These are phyloP conservation scores for Aspergillus avenaceus DNA, from an alignment of 495 filamentous ascomycete genomes.

Conservation along the genomic window DNA sequence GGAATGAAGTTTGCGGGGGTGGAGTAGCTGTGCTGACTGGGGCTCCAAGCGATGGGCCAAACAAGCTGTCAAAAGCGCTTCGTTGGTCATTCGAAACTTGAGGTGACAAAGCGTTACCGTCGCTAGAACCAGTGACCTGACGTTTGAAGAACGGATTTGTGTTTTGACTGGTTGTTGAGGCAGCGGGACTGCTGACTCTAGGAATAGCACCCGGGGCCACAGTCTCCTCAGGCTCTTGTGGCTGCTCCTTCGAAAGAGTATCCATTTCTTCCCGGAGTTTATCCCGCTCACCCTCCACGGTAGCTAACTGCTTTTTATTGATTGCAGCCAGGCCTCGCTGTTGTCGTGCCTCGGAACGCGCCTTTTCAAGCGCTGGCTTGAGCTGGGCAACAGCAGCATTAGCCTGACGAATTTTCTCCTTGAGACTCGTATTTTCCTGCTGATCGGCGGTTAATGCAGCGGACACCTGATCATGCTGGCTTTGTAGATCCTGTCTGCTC, in stretches of 20 bases:
- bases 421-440: slow-evolving; percentile 78
- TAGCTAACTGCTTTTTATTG: slow-evolving; percentile 94
- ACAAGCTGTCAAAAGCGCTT: slow-evolving; percentile 82
- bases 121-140: slow-evolving; percentile 57
- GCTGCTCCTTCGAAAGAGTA: slow-evolving; percentile 54
- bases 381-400: slow-evolving; percentile 79
- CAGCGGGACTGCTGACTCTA: slow-evolving; percentile 60
- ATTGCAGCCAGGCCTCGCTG: slow-evolving; percentile 95
- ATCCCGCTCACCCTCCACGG: slow-evolving; percentile 80
- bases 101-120: slow-evolving; percentile 51
- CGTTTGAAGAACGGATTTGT: slow-evolving; percentile 88
- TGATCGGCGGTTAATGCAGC: slow-evolving; percentile 79
- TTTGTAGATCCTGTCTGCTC: slow-evolving; percentile 76
- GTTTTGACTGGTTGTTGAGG: slow-evolving; percentile 70
- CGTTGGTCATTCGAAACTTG: slow-evolving; percentile 47
- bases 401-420: slow-evolving; percentile 77
- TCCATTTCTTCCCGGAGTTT: slow-evolving; percentile 76
- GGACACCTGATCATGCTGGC: slow-evolving; percentile 71
- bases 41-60: slow-evolving; percentile 68
- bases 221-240: slow-evolving; percentile 25
- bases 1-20: slow-evolving; percentile 64
- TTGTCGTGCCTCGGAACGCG: slow-evolving; percentile 82
- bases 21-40: slow-evolving; percentile 40
- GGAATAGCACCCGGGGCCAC: slow-evolving; percentile 38
- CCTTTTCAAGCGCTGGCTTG: slow-evolving; percentile 84